These are phyloP conservation scores for Albifimbria verrucaria DNA, from an alignment of 2,329 filamentous ascomycete genomes.

Conservation along the genomic window DNA sequence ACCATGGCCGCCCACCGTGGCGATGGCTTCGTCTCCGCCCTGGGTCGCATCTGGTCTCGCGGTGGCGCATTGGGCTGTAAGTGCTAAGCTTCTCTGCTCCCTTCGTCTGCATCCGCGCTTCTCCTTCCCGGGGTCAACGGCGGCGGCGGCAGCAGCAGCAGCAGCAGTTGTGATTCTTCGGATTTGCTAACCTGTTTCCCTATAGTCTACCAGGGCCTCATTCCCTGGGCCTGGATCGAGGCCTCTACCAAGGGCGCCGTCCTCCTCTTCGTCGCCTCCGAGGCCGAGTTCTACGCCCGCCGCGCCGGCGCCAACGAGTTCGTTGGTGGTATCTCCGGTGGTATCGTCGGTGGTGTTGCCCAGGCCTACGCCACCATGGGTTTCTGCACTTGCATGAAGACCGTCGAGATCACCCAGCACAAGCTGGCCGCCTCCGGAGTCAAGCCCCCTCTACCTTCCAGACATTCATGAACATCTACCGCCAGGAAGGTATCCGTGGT, in stretches of 20 bases:
- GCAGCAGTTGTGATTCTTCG: no score
- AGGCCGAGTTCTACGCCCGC: slow-evolving; percentile 94
- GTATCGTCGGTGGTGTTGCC: slow-evolving; percentile 90
- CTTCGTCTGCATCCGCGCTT: no score
- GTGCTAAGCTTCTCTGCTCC: no score
- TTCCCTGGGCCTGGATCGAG: slow-evolving; percentile 99
- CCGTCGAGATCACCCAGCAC: slow-evolving; percentile 98
- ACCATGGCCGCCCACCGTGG: slow-evolving; percentile 97
- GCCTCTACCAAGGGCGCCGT: slow-evolving; percentile 99
- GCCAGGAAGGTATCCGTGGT: slow-evolving; percentile 85
- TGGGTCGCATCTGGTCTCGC: slow-evolving; percentile 86
- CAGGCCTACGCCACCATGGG: slow-evolving; percentile 99
- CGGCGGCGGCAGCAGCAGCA: no score
- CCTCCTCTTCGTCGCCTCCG: slow-evolving; percentile 96
- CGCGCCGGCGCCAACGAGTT: slow-evolving; percentile 82
- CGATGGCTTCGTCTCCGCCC: slow-evolving; percentile 79
- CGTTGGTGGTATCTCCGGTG: slow-evolving; percentile 81
- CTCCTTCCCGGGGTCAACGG: no score
- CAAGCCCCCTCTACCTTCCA: slow-evolving; percentile 88
- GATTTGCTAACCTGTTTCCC: slow-evolving; percentile 19
- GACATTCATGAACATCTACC: slow-evolving; percentile 97
- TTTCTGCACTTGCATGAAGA: slow-evolving; percentile 99
- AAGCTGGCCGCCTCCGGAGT: slow-evolving; percentile 82
- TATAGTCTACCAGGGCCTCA: slow-evolving; percentile 97
- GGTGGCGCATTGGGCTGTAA: slow-evolving; percentile 92